These are phyloP conservation scores for Sporothrix brunneoviolacea DNA, from an alignment of 2,329 filamentous ascomycete genomes.

Conservation along the genomic window DNA sequence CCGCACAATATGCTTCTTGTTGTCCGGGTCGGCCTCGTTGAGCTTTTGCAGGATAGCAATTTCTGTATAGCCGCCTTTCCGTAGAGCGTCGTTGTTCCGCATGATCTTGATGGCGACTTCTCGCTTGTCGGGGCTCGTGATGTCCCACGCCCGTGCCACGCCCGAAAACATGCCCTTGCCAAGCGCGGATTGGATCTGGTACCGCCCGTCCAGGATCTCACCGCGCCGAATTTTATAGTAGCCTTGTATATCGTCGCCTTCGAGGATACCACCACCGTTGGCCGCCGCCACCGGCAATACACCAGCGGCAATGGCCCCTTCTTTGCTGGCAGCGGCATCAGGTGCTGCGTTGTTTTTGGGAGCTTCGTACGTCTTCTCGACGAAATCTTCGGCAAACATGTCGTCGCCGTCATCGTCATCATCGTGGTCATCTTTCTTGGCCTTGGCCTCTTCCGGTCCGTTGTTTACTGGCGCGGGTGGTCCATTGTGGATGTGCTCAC, in stretches of 20 bases:
- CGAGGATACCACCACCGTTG: conserved; percentile 68
- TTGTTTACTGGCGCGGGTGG: too few relatives aligned
- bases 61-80: conserved; percentile 88
- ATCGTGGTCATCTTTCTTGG: neutral
- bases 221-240: conserved; percentile 95
- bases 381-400: conserved; percentile 84
- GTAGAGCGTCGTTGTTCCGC: conserved; percentile 87
- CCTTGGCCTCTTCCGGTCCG: neutral
- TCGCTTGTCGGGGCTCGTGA: conserved; percentile 58
- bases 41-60: conserved; percentile 88
- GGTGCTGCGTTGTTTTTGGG: conserved; percentile 34
- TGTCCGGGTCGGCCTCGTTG: conserved; percentile 75
- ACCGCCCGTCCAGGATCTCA: conserved; percentile 81
- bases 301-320: conserved; percentile 24
- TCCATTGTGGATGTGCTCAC: conserved; percentile 25
- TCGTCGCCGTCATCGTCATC: conserved; percentile 56
- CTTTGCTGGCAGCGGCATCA: conserved; percentile 28
- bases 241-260: conserved; percentile 89
- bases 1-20: conserved; percentile 86
- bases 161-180: conserved; percentile 96
- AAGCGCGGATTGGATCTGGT: conserved; percentile 79
- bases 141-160: conserved; percentile 82
- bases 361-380: conserved; percentile 58
- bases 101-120: conserved; percentile 97
- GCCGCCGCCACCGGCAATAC: conserved; percentile 41